Evolutionary conservation across 345 rosid genomes (phyloP).

Genomic region (Eucalyptus cladocalyx): DNA sequence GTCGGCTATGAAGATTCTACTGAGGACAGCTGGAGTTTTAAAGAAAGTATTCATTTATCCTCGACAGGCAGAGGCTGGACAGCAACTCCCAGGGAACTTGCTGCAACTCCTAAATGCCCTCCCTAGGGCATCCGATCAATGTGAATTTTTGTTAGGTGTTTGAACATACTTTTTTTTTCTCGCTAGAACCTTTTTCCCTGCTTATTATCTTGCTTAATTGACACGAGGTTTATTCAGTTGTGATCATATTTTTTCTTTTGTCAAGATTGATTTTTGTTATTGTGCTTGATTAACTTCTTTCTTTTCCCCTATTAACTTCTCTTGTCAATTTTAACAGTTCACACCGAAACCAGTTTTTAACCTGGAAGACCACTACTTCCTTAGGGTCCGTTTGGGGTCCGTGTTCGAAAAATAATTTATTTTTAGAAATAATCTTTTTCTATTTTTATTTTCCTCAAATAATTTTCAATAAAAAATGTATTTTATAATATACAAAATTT

Average conservation of each 20-base stretch:
- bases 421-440: no score
- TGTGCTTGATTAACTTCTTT: not conserved
- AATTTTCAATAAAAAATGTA: accelerated
- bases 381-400: no score
- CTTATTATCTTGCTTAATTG: not conserved
- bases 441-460: accelerated
- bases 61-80: not conserved
- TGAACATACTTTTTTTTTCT: not conserved
- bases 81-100: not conserved
- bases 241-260: not conserved
- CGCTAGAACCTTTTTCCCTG: not conserved
- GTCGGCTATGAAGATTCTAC: not conserved
- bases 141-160: not conserved
- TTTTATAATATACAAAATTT: no score
- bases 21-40: not conserved
- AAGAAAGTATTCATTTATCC: not conserved
- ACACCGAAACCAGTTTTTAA: not conserved
- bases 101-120: not conserved
- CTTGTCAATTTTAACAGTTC: not conserved
- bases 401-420: accelerated
- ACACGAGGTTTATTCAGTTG: not conserved
- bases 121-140: not conserved
- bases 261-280: not conserved
- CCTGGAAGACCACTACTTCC: not conserved
- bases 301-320: not conserved